These are phyloP conservation scores for Starmera caribaea DNA, from an alignment of 805 yeast genomes.

Conservation along the genomic window DNA sequence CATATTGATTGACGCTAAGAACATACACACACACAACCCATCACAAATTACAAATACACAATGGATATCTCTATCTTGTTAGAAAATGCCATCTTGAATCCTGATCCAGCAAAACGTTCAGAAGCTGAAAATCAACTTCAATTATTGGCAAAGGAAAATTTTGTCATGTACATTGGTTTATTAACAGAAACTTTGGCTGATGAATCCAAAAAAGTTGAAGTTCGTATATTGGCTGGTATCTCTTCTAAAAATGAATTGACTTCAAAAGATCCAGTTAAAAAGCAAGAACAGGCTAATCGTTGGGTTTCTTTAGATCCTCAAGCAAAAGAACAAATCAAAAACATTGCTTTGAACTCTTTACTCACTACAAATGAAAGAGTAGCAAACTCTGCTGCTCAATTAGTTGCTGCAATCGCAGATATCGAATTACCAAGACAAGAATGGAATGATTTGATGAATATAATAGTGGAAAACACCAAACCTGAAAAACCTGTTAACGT, in stretches of 20 bases:
- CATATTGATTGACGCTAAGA: too few species aligned
- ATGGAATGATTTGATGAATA: slow-evolving; percentile 82
- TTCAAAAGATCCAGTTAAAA: slow-evolving; percentile 63
- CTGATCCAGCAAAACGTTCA: slow-evolving; percentile 56
- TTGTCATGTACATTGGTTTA: slow-evolving; percentile 60
- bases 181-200: slow-evolving; percentile 66
- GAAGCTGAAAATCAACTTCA: slow-evolving; percentile 73
- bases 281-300: slow-evolving; percentile 50
- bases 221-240: slow-evolving; percentile 85
- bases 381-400: slow-evolving; percentile 83
- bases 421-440: slow-evolving; percentile 81
- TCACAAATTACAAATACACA: not conserved
- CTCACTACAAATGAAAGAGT: slow-evolving; percentile 64
- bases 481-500: slow-evolving; percentile 67
- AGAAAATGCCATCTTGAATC: slow-evolving; percentile 69
- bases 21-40: too few species aligned
- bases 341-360: slow-evolving; percentile 52
- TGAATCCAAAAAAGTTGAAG: slow-evolving; percentile 58
- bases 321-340: slow-evolving; percentile 56
- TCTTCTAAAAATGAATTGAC: slow-evolving; percentile 81
- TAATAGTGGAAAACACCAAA: slow-evolving; percentile 79
- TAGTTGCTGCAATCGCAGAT: slow-evolving; percentile 95
- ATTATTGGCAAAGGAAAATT: slow-evolving; percentile 64
- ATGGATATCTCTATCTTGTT: slow-evolving; percentile 58
- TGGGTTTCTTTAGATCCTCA: slow-evolving; percentile 59